A percentile compares a stretch with the other conserved stretches of the same genome.
phyloP scores from a whole-genome alignment of 2,329 filamentous ascomycete species.

The Sporothrix brunneoviolacea region DNA sequence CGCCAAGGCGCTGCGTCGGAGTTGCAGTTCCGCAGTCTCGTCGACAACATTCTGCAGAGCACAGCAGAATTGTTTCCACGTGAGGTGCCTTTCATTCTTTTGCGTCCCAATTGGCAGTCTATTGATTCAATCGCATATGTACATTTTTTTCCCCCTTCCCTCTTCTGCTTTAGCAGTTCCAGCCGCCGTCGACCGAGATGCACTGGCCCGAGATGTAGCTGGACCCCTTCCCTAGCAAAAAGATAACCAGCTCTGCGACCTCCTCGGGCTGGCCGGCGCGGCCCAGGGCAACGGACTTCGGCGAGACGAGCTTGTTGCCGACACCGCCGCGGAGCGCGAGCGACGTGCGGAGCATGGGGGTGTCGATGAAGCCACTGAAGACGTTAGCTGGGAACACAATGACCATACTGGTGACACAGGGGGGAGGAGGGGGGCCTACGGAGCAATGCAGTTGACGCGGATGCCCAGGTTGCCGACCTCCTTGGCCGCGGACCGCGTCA shows the following conservation, averaged over 20 bases:
- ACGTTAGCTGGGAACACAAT: too few relatives aligned
- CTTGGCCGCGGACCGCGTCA: constrained; percentile 31
- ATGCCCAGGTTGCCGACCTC: constrained; percentile 38
- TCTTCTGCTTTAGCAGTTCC: constrained; percentile 9
- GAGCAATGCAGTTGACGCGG: constrained; percentile 30
- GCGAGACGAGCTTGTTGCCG: constrained; percentile 31
- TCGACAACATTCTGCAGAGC: too few relatives aligned
- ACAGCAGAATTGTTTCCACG: too few relatives aligned
- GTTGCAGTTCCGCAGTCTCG: too few relatives aligned
- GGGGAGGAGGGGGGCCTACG: neutral
- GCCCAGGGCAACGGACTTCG: constrained; percentile 11
- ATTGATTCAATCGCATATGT: too few relatives aligned
- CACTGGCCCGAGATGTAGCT: constrained; percentile 15
- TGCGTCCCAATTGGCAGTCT: too few relatives aligned
- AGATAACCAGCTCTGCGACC: constrained; percentile 39
- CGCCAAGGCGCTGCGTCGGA: too few relatives aligned
- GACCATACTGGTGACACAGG: too few relatives aligned
- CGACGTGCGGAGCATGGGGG: constrained; percentile 13
- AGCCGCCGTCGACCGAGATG: constrained; percentile 15
- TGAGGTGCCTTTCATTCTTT: too few relatives aligned
- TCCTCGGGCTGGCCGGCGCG: constrained; percentile 43
- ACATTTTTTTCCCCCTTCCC: neutral
- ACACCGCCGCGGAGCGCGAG: constrained; percentile 7
- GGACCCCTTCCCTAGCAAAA: constrained; percentile 28
- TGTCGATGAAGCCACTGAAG: constrained; percentile 12